Percentiles rank a stretch among this genome's conserved stretches.
Evolutionary conservation across 169 alveolate genomes (phyloP).

Genomic region (Theileria annulata): DNA sequence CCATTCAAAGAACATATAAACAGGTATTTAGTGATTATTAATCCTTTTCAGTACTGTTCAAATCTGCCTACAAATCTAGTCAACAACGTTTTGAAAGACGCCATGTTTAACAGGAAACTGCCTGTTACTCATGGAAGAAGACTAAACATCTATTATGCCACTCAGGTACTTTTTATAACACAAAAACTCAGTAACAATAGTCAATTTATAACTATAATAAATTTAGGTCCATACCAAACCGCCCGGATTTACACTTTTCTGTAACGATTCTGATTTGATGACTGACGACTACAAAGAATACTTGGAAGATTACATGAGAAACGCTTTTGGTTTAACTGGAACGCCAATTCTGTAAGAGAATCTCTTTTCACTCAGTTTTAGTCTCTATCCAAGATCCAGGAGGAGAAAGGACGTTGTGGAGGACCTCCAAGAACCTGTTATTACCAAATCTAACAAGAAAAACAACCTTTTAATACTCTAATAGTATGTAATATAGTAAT

Average conservation of each 20-base stretch:
- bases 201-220: background rate
- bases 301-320: constrained; percentile 70
- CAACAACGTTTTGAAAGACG: constrained; percentile 71
- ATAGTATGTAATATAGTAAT: background rate
- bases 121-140: constrained; percentile 70
- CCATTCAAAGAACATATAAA: constrained; percentile 59
- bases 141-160: constrained; percentile 73
- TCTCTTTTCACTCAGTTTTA: background rate
- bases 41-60: constrained; percentile 31
- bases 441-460: background rate
- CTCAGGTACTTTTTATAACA: constrained; percentile 24
- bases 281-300: constrained; percentile 74
- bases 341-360: constrained; percentile 67
- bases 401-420: constrained; percentile 52
- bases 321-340: constrained; percentile 65
- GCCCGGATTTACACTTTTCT: constrained; percentile 75
- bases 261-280: constrained; percentile 69
- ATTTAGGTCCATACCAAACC: constrained; percentile 69
- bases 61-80: constrained; percentile 45
- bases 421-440: constrained; percentile 22
- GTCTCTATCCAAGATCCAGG: constrained; percentile 61
- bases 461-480: constrained; percentile 1
- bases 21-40: constrained; percentile 44
- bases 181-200: background rate
- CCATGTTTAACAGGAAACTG: constrained; percentile 68